Conservation (phyloP, 2,329 filamentous ascomycete genomes). For the Penicillium sp. region DNA sequence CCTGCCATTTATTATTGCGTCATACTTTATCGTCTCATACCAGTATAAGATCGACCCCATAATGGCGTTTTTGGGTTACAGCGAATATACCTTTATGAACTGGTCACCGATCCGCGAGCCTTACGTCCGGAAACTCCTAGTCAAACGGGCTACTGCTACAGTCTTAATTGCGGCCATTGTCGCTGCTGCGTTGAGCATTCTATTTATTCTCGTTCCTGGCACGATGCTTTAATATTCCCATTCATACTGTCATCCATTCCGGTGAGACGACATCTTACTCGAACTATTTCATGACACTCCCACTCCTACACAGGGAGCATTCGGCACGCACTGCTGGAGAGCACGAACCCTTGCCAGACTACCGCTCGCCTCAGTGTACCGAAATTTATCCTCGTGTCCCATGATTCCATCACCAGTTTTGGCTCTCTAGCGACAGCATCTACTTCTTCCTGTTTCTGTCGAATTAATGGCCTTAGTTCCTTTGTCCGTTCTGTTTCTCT, state of each 20-base stretch:
- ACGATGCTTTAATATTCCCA: conserved; percentile 50
- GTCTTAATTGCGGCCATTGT: conserved; percentile 75
- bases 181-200: conserved; percentile 78
- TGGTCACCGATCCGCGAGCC: conserved; percentile 88
- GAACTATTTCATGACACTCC: neutral
- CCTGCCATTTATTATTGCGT: conserved; percentile 86
- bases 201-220: conserved; percentile 95
- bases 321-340: neutral
- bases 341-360: neutral
- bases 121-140: conserved; percentile 84
- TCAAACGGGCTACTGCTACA: conserved; percentile 82
- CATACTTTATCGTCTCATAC: conserved; percentile 88
- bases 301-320: neutral
- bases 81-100: conserved; percentile 95
- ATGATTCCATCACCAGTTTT: neutral
- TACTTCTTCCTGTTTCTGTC: conserved; percentile 17
- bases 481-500: conserved; percentile 27
- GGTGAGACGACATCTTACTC: neutral
- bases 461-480: conserved; percentile 2
- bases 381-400: neutral
- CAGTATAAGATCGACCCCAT: conserved; percentile 95
- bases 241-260: neutral
- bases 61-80: conserved; percentile 84
- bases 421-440: conserved; percentile 9
- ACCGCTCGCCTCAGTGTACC: neutral